phyloP scores from a whole-genome alignment of 2,329 filamentous ascomycete species.

The Gnomoniopsis sp. region DNA sequence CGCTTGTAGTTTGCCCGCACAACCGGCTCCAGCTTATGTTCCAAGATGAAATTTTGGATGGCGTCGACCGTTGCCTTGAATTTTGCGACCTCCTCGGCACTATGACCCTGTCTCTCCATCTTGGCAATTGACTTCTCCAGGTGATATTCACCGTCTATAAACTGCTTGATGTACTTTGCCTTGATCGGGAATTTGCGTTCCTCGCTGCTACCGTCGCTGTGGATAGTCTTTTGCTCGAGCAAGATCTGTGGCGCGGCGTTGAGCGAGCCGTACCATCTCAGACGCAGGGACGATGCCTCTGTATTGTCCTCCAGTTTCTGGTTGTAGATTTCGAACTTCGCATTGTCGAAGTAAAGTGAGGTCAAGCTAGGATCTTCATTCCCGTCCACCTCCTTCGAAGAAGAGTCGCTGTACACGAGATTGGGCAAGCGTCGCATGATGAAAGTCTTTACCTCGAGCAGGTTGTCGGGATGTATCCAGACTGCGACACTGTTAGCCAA shows the following conservation, averaged over 20 bases:
- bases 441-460: constrained; percentile 94
- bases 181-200: constrained; percentile 84
- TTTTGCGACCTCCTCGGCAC: constrained; percentile 61
- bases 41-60: constrained; percentile 76
- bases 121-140: constrained; percentile 90
- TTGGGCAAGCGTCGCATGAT: constrained; percentile 88
- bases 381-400: constrained; percentile 76
- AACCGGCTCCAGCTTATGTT: constrained; percentile 76
- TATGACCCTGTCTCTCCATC: constrained; percentile 73
- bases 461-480: constrained; percentile 94
- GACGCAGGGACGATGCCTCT: constrained; percentile 76
- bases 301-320: constrained; percentile 75
- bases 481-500: constrained; percentile 47
- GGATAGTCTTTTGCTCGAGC: constrained; percentile 85
- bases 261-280: constrained; percentile 90
- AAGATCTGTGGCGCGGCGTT: constrained; percentile 74
- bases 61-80: constrained; percentile 71
- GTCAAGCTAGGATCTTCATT: constrained; percentile 86
- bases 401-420: constrained; percentile 87
- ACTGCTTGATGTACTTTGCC: constrained; percentile 86
- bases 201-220: constrained; percentile 70
- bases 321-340: constrained; percentile 79
- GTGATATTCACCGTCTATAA: constrained; percentile 81
- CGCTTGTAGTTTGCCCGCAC: constrained; percentile 90
- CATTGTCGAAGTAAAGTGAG: constrained; percentile 92